Evolutionary conservation across 768 basidiomycete species (phyloP).

Genomic region (Russula lepida): DNA sequence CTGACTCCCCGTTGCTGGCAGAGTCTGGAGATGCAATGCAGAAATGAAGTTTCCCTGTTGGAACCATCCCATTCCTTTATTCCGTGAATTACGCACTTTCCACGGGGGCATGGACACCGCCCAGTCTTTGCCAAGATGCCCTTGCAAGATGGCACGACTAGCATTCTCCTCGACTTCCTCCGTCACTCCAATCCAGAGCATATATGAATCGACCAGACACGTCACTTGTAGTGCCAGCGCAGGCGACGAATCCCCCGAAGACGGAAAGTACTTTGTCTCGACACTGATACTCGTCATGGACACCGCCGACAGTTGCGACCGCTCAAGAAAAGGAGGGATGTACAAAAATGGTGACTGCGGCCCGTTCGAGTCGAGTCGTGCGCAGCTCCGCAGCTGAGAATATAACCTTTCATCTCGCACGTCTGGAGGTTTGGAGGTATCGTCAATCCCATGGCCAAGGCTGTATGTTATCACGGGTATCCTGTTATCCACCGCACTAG

Average conservation of each 20-base stretch:
- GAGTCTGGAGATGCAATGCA: neutral
- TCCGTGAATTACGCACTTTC: slow-evolving; percentile 26
- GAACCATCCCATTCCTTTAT: neutral
- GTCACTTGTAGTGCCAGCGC: slow-evolving; percentile 61
- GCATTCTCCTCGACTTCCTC: slow-evolving; percentile 33
- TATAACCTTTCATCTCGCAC: neutral
- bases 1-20: slow-evolving; percentile 38
- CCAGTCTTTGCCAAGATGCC: slow-evolving; percentile 66
- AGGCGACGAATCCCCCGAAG: slow-evolving; percentile 44
- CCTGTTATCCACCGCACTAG: neutral
- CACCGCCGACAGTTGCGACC: neutral
- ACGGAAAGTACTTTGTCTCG: slow-evolving; percentile 40
- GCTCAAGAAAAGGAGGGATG: neutral
- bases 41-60: neutral
- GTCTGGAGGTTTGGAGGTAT: too few relatives aligned
- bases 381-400: neutral
- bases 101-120: slow-evolving; percentile 69
- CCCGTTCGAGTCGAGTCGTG: neutral
- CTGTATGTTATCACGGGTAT: neutral
- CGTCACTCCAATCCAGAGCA: slow-evolving; percentile 74
- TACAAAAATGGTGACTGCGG: neutral
- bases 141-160: slow-evolving; percentile 37
- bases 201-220: slow-evolving; percentile 60
- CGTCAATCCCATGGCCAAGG: neutral
- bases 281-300: slow-evolving; percentile 32